Evolutionary conservation across 1,139 yeast genomes (phyloP).

Genomic region (Zygosaccharomyces sapae): DNA sequence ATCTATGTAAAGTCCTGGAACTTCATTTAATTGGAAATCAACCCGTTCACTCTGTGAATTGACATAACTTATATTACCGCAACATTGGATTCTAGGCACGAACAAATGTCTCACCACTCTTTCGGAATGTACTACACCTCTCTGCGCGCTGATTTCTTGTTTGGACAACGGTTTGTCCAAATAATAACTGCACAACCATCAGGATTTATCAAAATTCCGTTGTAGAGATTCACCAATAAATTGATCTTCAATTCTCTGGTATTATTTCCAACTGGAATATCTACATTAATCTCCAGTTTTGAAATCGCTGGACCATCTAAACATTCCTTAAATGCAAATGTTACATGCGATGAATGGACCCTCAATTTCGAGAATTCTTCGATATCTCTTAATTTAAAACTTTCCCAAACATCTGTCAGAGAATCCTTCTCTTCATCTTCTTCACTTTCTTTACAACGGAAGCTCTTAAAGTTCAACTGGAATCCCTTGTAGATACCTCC

Average conservation of each 20-base stretch:
- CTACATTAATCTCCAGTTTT: constrained; percentile 18
- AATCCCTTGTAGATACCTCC: constrained; percentile 75
- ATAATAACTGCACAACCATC: constrained; percentile 50
- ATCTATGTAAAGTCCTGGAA: constrained; percentile 71
- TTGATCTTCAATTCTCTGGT: constrained; percentile 43
- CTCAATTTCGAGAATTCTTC: constrained; percentile 19
- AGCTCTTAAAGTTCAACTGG: constrained; percentile 75
- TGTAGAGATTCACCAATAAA: constrained; percentile 21
- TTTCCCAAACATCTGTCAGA: constrained; percentile 35
- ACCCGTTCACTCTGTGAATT: constrained; percentile 27
- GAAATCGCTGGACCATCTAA: constrained; percentile 35
- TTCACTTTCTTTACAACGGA: constrained; percentile 20
- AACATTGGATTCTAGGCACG: constrained; percentile 72
- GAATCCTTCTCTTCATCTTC: constrained; percentile 38
- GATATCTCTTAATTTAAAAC: constrained; percentile 24
- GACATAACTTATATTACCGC: constrained; percentile 49
- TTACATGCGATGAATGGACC: constrained; percentile 42
- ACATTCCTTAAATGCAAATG: constrained; percentile 67
- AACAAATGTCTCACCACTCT: constrained; percentile 83
- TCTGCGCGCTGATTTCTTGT: constrained; percentile 45
- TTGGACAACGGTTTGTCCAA: constrained; percentile 41
- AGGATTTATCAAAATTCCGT: constrained; percentile 67
- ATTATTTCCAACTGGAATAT: constrained; percentile 41
- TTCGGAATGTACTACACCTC: constrained; percentile 41
- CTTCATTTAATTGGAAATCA: constrained; percentile 40